These are phyloP conservation scores for Calonectria pteridis DNA, from an alignment of 2,329 filamentous ascomycete species.

Conservation along the genomic window DNA sequence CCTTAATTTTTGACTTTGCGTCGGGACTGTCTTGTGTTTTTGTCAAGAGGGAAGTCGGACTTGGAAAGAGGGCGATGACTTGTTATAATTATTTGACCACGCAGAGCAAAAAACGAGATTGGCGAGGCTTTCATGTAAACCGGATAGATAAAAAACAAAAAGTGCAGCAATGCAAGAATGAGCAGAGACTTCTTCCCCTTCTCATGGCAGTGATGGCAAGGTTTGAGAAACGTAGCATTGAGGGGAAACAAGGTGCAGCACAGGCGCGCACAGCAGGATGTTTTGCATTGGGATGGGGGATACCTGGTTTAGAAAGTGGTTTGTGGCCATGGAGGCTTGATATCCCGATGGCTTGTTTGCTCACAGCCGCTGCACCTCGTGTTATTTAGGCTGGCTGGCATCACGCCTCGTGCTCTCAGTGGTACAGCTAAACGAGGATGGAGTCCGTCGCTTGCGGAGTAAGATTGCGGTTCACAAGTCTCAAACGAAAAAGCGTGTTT, in stretches of 20 bases:
- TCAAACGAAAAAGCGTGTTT: neutral
- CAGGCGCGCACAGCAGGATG: neutral
- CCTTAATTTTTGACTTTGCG: neutral
- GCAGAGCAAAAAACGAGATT: neutral
- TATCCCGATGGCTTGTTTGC: conserved; percentile 17
- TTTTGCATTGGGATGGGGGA: neutral
- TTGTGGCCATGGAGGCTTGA: neutral
- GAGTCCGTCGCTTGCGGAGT: conserved; percentile 20
- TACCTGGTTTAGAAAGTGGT: neutral
- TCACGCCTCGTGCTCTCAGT: conserved; percentile 6
- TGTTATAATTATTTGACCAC: neutral
- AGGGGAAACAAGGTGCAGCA: neutral
- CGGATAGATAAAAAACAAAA: neutral
- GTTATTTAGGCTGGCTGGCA: neutral
- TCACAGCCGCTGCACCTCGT: neutral
- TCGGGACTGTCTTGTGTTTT: neutral
- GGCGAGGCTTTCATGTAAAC: neutral
- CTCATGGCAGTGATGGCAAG: neutral
- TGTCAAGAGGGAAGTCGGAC: neutral
- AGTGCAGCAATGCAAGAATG: neutral
- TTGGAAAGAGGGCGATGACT: neutral
- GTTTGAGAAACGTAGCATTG: neutral
- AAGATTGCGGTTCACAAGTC: conserved; percentile 22
- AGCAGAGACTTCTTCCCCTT: neutral
- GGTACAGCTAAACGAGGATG: conserved; percentile 16